A percentile compares a stretch with the other conserved stretches of the same genome.
phyloP scores from a whole-genome alignment of 164 flowering plant genomes.

The Cinnamomum chago region DNA sequence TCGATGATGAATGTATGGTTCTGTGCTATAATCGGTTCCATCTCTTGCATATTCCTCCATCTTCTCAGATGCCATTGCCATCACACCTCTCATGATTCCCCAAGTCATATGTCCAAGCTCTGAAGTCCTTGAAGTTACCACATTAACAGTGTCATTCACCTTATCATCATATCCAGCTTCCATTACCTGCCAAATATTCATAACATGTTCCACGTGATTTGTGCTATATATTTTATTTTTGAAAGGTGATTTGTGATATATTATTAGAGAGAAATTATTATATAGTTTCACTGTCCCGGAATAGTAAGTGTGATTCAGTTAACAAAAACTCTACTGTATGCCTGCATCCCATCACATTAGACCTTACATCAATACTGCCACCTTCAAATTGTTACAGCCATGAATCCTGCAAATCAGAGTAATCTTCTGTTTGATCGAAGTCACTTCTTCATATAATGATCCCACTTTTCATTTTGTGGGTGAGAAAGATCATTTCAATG shows the following conservation, averaged over 20 bases:
- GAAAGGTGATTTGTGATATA: neutral
- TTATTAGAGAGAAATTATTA: neutral
- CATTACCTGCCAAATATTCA: constrained; percentile 11
- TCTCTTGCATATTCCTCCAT: constrained; percentile 17
- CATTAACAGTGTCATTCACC: constrained; percentile 14
- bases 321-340: neutral
- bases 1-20: neutral
- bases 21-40: constrained; percentile 3
- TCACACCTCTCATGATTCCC: constrained; percentile 21
- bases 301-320: too few species aligned
- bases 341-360: neutral
- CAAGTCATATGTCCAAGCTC: constrained; percentile 20
- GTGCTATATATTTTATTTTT: too few species aligned
- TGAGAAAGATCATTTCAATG: neutral
- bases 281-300: neutral
- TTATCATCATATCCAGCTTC: constrained; percentile 19
- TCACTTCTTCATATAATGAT: neutral
- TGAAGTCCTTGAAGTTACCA: constrained; percentile 18
- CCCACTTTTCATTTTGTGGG: neutral
- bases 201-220: neutral
- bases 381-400: neutral
- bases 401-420: neutral
- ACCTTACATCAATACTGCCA: neutral
- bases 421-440: neutral
- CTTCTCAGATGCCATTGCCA: constrained; percentile 19